Evolutionary conservation across 2,329 filamentous ascomycete species (phyloP).

Genomic region (Penicillium hordei): DNA sequence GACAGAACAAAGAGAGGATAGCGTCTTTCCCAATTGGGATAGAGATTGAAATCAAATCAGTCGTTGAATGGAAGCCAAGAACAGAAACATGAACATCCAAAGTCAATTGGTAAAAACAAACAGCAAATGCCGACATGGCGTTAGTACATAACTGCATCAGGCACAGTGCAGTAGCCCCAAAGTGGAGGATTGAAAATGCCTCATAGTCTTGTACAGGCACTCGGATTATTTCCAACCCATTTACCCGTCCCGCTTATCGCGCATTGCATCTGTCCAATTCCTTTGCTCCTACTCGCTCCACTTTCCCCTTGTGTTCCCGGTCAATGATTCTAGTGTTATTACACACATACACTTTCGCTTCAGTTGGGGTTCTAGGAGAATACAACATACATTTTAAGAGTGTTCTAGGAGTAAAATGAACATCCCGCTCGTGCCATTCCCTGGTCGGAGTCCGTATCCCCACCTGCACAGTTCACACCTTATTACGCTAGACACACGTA

Average conservation of each 20-base stretch:
- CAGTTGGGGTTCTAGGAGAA: neutral
- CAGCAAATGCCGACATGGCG: neutral
- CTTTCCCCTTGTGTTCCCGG: constrained; percentile 9
- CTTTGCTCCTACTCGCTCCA: neutral
- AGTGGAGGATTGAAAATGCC: constrained; percentile 8
- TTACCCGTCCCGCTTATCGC: constrained; percentile 4
- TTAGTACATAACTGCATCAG: constrained; percentile 5
- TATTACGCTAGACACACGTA: constrained; percentile 2
- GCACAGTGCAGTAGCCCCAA: constrained; percentile 6
- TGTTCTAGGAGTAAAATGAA: neutral
- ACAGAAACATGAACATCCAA: neutral
- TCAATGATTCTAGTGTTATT: constrained; percentile 3
- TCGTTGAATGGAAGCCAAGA: neutral
- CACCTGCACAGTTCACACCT: constrained; percentile 16
- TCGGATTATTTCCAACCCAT: neutral
- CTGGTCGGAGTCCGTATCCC: constrained; percentile 1
- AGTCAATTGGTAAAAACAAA: neutral
- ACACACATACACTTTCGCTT: neutral
- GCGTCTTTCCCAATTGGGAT: neutral
- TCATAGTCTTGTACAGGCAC: neutral
- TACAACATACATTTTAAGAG: neutral
- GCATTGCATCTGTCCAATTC: constrained; percentile 7
- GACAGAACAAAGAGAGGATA: neutral
- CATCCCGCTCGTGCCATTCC: constrained; percentile 11
- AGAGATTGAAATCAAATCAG: neutral